Evolutionary conservation across 129 eudicot genomes (phyloP).

Genomic region (Sambucus nigra): DNA sequence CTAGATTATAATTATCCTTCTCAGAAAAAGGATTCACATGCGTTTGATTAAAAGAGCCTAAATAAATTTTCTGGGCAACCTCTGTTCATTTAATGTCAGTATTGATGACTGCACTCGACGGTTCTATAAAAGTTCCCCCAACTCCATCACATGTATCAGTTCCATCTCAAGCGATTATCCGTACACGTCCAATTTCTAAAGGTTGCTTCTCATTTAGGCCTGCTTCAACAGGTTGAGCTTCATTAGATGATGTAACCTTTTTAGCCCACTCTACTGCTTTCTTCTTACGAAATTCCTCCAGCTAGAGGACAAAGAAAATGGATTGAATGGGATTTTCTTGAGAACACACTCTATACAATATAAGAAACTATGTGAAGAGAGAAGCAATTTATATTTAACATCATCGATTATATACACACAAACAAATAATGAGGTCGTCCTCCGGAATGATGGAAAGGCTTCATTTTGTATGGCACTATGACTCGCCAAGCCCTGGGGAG

Average conservation of each 20-base stretch:
- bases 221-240: conserved; percentile 28
- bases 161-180: conserved; percentile 20
- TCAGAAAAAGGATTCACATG: too few relatives aligned
- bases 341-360: too few relatives aligned
- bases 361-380: not conserved
- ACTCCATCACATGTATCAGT: conserved; percentile 31
- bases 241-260: conserved; percentile 35
- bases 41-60: too few relatives aligned
- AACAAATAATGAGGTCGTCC: too few relatives aligned
- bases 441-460: too few relatives aligned
- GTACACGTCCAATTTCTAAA: conserved; percentile 34
- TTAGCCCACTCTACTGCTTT: conserved; percentile 74
- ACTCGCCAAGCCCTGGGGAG: too few relatives aligned
- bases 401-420: too few relatives aligned
- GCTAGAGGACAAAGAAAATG: conserved; percentile 29
- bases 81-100: conserved; percentile 22
- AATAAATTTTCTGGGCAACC: conserved; percentile 15
- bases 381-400: too few relatives aligned
- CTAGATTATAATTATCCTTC: conserved; percentile 15
- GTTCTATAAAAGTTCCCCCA: conserved; percentile 11
- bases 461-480: too few relatives aligned
- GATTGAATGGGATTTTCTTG: not conserved
- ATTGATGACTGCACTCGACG: conserved; percentile 3
- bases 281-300: conserved; percentile 88
- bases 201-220: conserved; percentile 28